phyloP scores from a whole-genome alignment of 2,329 filamentous ascomycete species.

The Cladorrhinum sp. region DNA sequence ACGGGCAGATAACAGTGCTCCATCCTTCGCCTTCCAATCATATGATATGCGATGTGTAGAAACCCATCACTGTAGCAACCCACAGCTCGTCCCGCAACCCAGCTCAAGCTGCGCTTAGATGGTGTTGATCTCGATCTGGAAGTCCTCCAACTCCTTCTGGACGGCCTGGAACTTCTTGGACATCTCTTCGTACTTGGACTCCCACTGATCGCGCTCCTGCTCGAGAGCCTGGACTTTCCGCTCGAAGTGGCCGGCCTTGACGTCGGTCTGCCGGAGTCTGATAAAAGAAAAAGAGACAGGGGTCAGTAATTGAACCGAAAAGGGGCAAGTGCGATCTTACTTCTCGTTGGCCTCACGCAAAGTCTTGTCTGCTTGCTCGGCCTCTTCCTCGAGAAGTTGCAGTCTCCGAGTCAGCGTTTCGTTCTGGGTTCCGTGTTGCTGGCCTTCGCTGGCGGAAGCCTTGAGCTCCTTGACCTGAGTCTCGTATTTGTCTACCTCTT shows the following conservation, averaged over 20 bases:
- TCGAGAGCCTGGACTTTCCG: slow-evolving; percentile 98
- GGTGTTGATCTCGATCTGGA: slow-evolving; percentile 88
- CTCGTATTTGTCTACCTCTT: slow-evolving; percentile 92
- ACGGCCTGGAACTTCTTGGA: slow-evolving; percentile 78
- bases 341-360: slow-evolving; percentile 97
- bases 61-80: slow-evolving; percentile 18
- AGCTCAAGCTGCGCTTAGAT: slow-evolving; percentile 57
- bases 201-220: slow-evolving; percentile 87
- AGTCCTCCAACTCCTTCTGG: slow-evolving; percentile 88
- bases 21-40: slow-evolving; percentile 13
- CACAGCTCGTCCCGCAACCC: slow-evolving; percentile 10
- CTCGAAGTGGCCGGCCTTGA: slow-evolving; percentile 98
- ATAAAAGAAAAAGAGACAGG: slow-evolving; percentile 22
- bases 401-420: slow-evolving; percentile 89
- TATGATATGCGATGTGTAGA: slow-evolving; percentile 8
- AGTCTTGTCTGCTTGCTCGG: slow-evolving; percentile 93
- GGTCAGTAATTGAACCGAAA: slow-evolving; percentile 17
- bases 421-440: slow-evolving; percentile 81
- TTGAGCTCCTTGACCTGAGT: slow-evolving; percentile 79
- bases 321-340: slow-evolving; percentile 54
- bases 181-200: slow-evolving; percentile 98
- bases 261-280: slow-evolving; percentile 97
- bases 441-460: slow-evolving; percentile 76
- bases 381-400: slow-evolving; percentile 96
- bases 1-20: slow-evolving; percentile 16